These are phyloP conservation scores for Saccharum hybrid DNA, from an alignment of 202 grass and related monocot genomes.

Conservation along the genomic window DNA sequence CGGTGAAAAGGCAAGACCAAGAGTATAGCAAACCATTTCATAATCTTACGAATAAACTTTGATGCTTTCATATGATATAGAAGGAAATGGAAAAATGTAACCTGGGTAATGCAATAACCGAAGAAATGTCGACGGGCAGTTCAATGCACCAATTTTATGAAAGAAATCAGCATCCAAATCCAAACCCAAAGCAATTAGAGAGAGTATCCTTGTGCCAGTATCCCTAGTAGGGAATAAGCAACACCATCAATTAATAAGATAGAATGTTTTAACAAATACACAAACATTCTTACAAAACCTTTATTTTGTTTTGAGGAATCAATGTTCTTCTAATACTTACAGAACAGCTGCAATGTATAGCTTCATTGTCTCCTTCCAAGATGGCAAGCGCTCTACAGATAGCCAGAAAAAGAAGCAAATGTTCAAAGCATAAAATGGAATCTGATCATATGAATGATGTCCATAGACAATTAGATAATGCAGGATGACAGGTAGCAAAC, in stretches of 20 bases:
- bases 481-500: neutral
- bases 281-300: neutral
- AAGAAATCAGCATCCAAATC: slow-evolving; percentile 79
- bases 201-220: slow-evolving; percentile 55
- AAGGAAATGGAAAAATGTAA: slow-evolving; percentile 36
- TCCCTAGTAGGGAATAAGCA: slow-evolving; percentile 45
- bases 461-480: neutral
- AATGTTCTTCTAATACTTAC: slow-evolving; percentile 57
- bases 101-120: slow-evolving; percentile 87
- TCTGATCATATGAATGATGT: slow-evolving; percentile 20
- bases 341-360: slow-evolving; percentile 52
- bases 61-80: slow-evolving; percentile 2
- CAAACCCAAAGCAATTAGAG: slow-evolving; percentile 78
- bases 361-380: slow-evolving; percentile 77
- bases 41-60: slow-evolving; percentile 34
- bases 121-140: slow-evolving; percentile 51
- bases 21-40: neutral
- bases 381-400: slow-evolving; percentile 59
- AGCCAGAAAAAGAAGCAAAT: slow-evolving; percentile 39
- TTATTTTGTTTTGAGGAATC: neutral
- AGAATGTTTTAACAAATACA: neutral
- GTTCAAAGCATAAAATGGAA: neutral
- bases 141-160: slow-evolving; percentile 59
- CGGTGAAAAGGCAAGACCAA: slow-evolving; percentile 2
- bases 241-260: slow-evolving; percentile 4